Evolutionary conservation across 2,329 filamentous ascomycete species (phyloP).

Genomic region (Saccharata proteae): DNA sequence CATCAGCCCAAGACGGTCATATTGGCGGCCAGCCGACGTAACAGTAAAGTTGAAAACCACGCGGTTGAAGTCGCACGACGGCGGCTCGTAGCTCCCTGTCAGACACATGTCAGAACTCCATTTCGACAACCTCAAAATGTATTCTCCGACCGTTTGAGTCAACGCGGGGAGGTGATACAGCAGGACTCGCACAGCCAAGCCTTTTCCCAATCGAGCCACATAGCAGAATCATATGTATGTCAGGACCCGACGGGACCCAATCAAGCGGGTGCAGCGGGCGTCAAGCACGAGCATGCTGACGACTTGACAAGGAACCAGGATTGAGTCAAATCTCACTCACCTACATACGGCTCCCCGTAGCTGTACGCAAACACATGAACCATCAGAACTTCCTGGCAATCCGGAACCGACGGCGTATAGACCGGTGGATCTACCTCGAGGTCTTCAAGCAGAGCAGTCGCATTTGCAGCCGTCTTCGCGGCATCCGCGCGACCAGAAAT

Average conservation of each 20-base stretch:
- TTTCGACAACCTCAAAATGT: no score
- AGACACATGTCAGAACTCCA: slow-evolving; percentile 3
- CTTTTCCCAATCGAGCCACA: no score
- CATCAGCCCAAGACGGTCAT: slow-evolving; percentile 63
- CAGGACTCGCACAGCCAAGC: no score
- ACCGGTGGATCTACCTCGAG: slow-evolving; percentile 61
- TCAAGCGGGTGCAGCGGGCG: background rate
- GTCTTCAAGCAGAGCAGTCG: slow-evolving; percentile 43
- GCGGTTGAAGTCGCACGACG: slow-evolving; percentile 57
- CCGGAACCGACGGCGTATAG: slow-evolving; percentile 31
- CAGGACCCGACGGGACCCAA: no score
- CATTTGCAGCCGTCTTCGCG: no score
- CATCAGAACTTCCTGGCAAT: slow-evolving; percentile 51
- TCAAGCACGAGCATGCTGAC: no score
- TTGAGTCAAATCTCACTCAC: slow-evolving; percentile 32
- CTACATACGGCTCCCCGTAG: slow-evolving; percentile 62
- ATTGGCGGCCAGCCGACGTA: slow-evolving; percentile 59
- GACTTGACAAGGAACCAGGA: no score
- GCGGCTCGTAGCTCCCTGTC: slow-evolving; percentile 52
- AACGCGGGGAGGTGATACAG: no score
- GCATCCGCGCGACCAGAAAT: no score
- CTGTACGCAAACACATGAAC: slow-evolving; percentile 58
- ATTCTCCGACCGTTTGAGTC: no score
- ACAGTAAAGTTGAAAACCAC: slow-evolving; percentile 68
- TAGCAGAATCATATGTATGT: no score